A percentile compares a stretch with the other conserved stretches of the same genome.
Evolutionary conservation across 2,329 filamentous ascomycete genomes (phyloP).

Genomic region (Gliomastix tumulicola): DNA sequence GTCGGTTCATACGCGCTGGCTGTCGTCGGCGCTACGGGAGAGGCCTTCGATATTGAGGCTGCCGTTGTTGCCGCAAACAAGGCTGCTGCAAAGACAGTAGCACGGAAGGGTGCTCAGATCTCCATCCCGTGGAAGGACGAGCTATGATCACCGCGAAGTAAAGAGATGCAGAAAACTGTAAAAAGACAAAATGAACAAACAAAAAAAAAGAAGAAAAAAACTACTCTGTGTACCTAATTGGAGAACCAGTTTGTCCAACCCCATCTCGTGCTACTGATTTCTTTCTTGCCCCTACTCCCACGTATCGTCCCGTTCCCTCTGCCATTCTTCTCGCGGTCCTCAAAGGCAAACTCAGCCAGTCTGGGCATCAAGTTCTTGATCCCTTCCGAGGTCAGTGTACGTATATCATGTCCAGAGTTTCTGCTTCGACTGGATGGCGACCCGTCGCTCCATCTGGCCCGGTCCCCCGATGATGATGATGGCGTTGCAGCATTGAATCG

Average conservation of each 20-base stretch:
- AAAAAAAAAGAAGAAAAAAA: slow-evolving; percentile 3
- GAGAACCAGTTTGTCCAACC: slow-evolving; percentile 9
- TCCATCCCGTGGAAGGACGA: slow-evolving; percentile 38
- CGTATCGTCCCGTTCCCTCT: no score
- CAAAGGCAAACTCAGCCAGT: background rate
- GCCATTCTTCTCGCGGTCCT: background rate
- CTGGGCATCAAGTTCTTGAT: slow-evolving; percentile 1
- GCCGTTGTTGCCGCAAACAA: slow-evolving; percentile 48
- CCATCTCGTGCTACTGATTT: slow-evolving; percentile 7
- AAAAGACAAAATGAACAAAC: slow-evolving; percentile 9
- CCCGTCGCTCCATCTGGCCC: no score
- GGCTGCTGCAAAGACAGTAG: slow-evolving; percentile 32
- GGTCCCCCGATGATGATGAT: no score
- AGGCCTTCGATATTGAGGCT: slow-evolving; percentile 44
- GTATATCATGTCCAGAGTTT: background rate
- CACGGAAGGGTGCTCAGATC: slow-evolving; percentile 32
- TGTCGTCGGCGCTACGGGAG: slow-evolving; percentile 37
- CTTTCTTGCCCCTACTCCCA: background rate
- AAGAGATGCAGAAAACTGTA: slow-evolving; percentile 7
- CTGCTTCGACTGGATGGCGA: background rate
- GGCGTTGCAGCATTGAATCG: no score
- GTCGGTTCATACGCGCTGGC: slow-evolving; percentile 80
- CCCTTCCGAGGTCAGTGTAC: background rate
- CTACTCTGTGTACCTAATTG: background rate
- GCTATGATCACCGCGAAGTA: slow-evolving; percentile 11